Evolutionary conservation across 2,329 filamentous ascomycete genomes (phyloP), one percentile per base, ranked within the genome.

Genomic region (Aspergillus pseudonomiae): DNA sequence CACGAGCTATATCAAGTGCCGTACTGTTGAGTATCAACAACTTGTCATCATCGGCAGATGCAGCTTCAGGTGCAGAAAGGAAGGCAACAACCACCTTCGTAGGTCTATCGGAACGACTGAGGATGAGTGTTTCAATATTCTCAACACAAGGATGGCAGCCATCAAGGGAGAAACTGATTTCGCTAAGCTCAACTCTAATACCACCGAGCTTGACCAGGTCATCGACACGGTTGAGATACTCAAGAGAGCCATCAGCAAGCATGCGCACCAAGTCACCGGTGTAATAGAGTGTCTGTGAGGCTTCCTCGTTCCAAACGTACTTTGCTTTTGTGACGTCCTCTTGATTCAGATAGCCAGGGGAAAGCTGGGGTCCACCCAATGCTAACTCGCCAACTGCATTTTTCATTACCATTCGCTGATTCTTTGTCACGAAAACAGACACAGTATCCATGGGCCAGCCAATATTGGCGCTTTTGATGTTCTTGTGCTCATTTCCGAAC

Each of bases 61-160:
- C 64, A 32, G 70, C 64, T 3, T 39, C 56, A 4, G 74, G 69
- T 1, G 73, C 73, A 7, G 71, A 72, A 24, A 78, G 65, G 43
- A 77, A 77, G 21, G 74, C 73, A 62, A 78, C 78, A n/a, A 80
- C 61, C 0, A 77, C 69, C 48, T 75, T 69, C 0, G 66, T 72
- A 5, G 75, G 76, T 55, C 73, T 68, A 39, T 71, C 71, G 1
- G 75, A 72, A 2, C 74, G 73, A 19, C 63, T 69, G 24, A 78
- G 65, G 14, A 75, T 62, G 6, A 70, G 61, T 14, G 76, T 74
- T 41, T 79, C 75, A 41, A 79, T 71, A 21, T 71, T 76, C 36
- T 76, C 70, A 26, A 76, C 70, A 3, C 68, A 65, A 7, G 66
- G 52, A 65, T 77, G 73, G 43, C 73, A 75, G 7, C 69, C 69